These are phyloP conservation scores for Penicillium paxilli DNA, from an alignment of 495 filamentous ascomycete species.

Conservation along the genomic window DNA sequence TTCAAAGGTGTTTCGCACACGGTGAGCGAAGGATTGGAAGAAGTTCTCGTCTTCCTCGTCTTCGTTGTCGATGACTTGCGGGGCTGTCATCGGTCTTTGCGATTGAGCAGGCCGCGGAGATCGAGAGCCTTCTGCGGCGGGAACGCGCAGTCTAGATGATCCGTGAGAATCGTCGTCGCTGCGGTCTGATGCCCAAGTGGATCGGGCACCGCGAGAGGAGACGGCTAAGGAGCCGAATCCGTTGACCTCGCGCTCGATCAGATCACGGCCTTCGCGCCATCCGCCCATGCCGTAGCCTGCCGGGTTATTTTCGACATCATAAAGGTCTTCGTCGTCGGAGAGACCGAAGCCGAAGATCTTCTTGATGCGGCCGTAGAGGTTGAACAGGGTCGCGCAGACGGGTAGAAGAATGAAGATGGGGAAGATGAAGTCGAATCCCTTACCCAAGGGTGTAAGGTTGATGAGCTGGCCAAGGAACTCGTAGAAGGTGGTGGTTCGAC, in stretches of 20 bases:
- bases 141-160: conserved; percentile 33
- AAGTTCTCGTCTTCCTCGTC: conserved; percentile 75
- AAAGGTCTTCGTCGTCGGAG: conserved; percentile 68
- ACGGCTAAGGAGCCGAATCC: conserved; percentile 56
- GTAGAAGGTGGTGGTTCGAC: conserved; percentile 76
- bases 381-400: conserved; percentile 78
- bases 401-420: conserved; percentile 84
- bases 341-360: conserved; percentile 75
- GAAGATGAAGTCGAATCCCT: conserved; percentile 85
- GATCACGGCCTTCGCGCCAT: conserved; percentile 91
- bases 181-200: conserved; percentile 30
- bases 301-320: conserved; percentile 63
- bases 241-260: conserved; percentile 87
- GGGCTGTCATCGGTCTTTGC: conserved; percentile 26
- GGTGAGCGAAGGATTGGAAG: conserved; percentile 77
- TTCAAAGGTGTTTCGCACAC: conserved; percentile 90
- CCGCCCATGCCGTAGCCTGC: conserved; percentile 72
- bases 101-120: conserved; percentile 29
- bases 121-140: conserved; percentile 26
- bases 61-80: conserved; percentile 48
- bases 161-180: conserved; percentile 24
- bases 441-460: conserved; percentile 78
- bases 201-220: conserved; percentile 34
- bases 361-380: conserved; percentile 80
- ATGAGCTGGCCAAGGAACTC: conserved; percentile 81